Percentiles rank a stretch among this genome's conserved stretches.
Evolutionary conservation across 2,329 filamentous ascomycete genomes (phyloP).

Genomic region (Pestalotiopsis sp.): DNA sequence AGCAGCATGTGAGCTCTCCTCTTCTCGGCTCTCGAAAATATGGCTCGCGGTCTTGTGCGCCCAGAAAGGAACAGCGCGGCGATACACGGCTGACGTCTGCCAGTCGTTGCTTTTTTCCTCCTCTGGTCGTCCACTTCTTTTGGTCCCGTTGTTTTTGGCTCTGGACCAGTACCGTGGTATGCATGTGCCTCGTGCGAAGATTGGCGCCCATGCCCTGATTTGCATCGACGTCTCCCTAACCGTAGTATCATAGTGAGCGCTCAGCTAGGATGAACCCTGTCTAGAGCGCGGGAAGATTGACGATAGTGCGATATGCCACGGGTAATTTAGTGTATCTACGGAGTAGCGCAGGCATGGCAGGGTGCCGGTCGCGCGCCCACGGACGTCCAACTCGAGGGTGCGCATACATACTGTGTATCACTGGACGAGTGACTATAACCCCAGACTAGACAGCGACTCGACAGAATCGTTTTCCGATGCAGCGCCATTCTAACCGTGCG

Average conservation of each 20-base stretch:
- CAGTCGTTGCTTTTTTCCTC: neutral
- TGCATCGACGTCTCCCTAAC: neutral
- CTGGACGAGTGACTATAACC: neutral
- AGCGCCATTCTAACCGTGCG: neutral
- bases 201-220: slow-evolving; percentile 3
- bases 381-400: neutral
- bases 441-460: neutral
- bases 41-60: neutral
- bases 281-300: slow-evolving; percentile 6
- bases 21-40: neutral
- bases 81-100: slow-evolving; percentile 5
- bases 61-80: neutral
- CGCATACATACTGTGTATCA: neutral
- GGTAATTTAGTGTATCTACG: neutral
- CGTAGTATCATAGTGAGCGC: neutral
- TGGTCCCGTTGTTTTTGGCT: neutral
- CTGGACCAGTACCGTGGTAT: neutral
- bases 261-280: slow-evolving; percentile 4
- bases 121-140: neutral
- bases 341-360: neutral
- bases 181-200: slow-evolving; percentile 2
- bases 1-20: neutral
- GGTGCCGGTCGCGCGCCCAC: neutral
- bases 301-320: slow-evolving; percentile 8
- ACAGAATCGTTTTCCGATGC: neutral